Base-by-base conservation (phyloP, 2,329 filamentous ascomycete genomes). In the Aspergillus sp. region DNA sequence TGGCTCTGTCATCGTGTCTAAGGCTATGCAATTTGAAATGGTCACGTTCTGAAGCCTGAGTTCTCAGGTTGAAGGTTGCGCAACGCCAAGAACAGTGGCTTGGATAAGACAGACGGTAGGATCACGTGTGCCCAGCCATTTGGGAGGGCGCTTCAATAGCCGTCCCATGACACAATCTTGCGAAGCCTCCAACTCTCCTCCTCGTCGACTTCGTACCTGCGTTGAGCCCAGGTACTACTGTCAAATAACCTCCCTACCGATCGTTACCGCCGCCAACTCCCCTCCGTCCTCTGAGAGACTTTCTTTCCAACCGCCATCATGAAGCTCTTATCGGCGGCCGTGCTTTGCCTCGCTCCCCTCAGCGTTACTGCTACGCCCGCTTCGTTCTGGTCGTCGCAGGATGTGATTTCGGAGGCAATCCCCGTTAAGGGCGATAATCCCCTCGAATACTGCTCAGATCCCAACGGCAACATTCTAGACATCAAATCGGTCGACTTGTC, bases 361-460 rank as follows among this genome's bases (percentile, higher is more conserved):
- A 77, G 83, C 61, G 74, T 80, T 19, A 76, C 78, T 57, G 77
- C 78, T 53, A 54, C 57, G 8, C 57, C 57, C 65, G 71, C 73
- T 11, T 76, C 80, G 70, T 66, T 82, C 80, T 84, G 81, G 68
- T 71, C 75, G 63, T 78, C 80, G 50, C 81, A 85, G 72, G 80
- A 83, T 46, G 78, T 83, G 60, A 76, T 82, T 61, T 77, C 81
- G 54, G 81, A 81, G 61, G 81, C 82, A 28, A 79, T 85, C 50
- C 85, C 88, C 67, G 90, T 97, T 17, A 89, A 91, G 1, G 93
- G 95, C 76, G 83, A 94, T 54, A 97, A 94, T 74, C 94, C 95
- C 31, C 84, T 99, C 62, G 82, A 87, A 73, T 91, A 91, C 80
- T 99, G 95, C 67, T 80, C 81, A 61, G 84, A 91, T 64, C 91